A percentile compares a stretch with the other conserved stretches of the same genome.
phyloP scores from a whole-genome alignment of 148 eudicot genomes.

The Diospyros kaki region DNA sequence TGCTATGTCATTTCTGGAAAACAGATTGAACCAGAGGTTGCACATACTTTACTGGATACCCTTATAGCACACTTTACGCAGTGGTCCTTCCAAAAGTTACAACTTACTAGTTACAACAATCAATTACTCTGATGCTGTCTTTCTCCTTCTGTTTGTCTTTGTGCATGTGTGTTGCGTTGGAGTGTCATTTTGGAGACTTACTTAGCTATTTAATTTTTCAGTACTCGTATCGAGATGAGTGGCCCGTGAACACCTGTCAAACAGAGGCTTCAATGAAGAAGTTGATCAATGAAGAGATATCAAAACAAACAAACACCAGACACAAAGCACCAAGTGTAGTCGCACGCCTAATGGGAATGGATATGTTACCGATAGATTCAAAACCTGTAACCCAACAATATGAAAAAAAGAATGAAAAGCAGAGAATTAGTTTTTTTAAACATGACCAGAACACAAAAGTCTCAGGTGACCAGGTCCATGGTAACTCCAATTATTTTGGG shows the following conservation, averaged over 20 bases:
- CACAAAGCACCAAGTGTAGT: slow-evolving; percentile 73
- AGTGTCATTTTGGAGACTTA: not conserved
- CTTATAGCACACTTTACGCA: not conserved
- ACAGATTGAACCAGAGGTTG: not conserved
- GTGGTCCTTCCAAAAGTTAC: not conserved
- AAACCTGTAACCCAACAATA: slow-evolving; percentile 24
- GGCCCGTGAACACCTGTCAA: slow-evolving; percentile 39
- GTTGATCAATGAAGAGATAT: slow-evolving; percentile 62
- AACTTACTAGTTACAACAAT: not conserved
- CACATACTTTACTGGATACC: not conserved
- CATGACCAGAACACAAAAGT: slow-evolving; percentile 37
- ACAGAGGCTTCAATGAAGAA: slow-evolving; percentile 74
- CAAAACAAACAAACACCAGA: slow-evolving; percentile 41
- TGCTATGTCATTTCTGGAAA: not conserved
- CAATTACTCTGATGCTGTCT: not conserved
- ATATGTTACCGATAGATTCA: slow-evolving; percentile 50
- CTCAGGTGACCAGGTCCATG: slow-evolving; percentile 25
- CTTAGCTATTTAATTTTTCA: slow-evolving; percentile 16
- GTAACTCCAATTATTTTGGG: slow-evolving; percentile 36
- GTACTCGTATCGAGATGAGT: slow-evolving; percentile 35
- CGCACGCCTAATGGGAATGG: slow-evolving; percentile 97
- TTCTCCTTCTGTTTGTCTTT: not conserved
- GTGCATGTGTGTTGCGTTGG: not conserved
- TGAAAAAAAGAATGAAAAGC: slow-evolving; percentile 29
- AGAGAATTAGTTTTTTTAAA: slow-evolving; percentile 17